phyloP scores from a whole-genome alignment of 148 eudicot species.

The Vaccinium corymbosum region DNA sequence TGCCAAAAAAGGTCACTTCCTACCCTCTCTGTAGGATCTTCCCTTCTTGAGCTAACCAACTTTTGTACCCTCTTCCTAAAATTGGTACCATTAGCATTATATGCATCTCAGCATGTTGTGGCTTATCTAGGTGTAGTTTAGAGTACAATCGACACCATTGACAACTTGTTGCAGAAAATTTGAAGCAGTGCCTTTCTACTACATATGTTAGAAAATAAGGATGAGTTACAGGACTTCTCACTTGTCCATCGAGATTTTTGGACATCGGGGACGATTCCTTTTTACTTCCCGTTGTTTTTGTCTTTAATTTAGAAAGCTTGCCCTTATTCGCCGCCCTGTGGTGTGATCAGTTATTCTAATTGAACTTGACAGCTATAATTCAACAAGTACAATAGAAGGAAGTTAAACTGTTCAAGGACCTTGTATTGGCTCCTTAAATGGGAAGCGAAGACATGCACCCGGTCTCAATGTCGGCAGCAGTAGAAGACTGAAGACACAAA shows the following conservation, averaged over 20 bases:
- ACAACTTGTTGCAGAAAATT: background rate
- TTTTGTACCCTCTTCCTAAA: background rate
- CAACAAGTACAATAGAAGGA: background rate
- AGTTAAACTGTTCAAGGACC: background rate
- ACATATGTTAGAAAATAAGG: background rate
- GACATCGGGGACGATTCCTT: background rate
- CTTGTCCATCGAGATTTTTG: background rate
- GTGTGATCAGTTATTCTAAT: background rate
- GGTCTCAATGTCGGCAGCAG: background rate
- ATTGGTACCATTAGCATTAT: background rate
- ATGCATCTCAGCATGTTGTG: background rate
- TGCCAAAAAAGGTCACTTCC: background rate
- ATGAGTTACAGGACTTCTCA: background rate
- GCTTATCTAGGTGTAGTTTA: conserved; percentile 6
- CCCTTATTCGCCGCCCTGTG: background rate
- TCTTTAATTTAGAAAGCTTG: background rate
- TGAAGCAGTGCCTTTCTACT: background rate
- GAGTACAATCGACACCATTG: background rate
- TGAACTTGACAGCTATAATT: background rate
- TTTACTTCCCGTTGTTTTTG: background rate
- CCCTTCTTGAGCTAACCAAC: background rate
- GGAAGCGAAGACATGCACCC: background rate
- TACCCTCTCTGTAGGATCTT: background rate
- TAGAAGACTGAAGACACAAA: background rate
- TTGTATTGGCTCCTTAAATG: background rate